Evolutionary conservation across 2,329 filamentous ascomycete species (phyloP).

Genomic region (Alternaria brassicae): DNA sequence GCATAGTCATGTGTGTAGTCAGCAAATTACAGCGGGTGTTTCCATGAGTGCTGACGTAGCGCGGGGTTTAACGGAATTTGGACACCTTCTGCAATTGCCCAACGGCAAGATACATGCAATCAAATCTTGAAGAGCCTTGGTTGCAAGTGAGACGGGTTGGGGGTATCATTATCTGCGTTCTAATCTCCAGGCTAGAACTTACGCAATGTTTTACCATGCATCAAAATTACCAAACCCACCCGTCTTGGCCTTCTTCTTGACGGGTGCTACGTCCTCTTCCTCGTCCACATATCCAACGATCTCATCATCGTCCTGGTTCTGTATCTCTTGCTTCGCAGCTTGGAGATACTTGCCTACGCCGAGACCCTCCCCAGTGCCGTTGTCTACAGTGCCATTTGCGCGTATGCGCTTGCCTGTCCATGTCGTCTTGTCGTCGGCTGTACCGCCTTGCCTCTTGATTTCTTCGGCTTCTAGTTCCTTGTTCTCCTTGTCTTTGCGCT

Average conservation of each 20-base stretch:
- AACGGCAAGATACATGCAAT: background rate
- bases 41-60: background rate
- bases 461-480: slow-evolving; percentile 70
- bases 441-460: slow-evolving; percentile 70
- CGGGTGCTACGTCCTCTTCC: slow-evolving; percentile 68
- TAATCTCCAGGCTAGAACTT: background rate
- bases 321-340: slow-evolving; percentile 55
- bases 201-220: slow-evolving; percentile 67
- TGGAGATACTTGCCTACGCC: slow-evolving; percentile 85
- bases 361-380: slow-evolving; percentile 60
- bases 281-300: slow-evolving; percentile 69
- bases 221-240: slow-evolving; percentile 95
- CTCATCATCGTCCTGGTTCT: slow-evolving; percentile 60
- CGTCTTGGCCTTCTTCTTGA: slow-evolving; percentile 79
- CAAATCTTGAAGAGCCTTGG: background rate
- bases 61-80: background rate
- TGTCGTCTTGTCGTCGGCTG: slow-evolving; percentile 87
- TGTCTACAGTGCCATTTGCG: slow-evolving; percentile 66
- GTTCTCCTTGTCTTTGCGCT: slow-evolving; percentile 62
- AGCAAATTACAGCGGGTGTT: background rate
- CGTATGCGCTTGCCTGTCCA: slow-evolving; percentile 96
- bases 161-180: background rate
- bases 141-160: background rate
- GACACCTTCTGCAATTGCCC: background rate
- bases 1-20: background rate